Evolutionary conservation across 2,329 filamentous ascomycete genomes (phyloP), one percentile per base, ranked within the genome.

Genomic region (Sarocladiaceae sp.): DNA sequence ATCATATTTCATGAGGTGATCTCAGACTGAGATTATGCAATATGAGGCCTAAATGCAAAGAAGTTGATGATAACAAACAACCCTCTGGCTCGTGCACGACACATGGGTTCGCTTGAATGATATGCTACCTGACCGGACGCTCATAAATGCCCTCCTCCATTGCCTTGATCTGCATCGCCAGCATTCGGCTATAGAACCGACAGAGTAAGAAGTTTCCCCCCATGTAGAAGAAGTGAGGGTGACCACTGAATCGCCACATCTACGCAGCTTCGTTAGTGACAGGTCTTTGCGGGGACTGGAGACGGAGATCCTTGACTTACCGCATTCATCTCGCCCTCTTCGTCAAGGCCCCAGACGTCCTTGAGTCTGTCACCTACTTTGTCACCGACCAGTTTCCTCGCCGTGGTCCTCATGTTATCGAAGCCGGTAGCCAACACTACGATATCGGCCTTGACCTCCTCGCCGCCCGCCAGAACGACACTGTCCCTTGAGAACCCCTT

Each of bases 401-500:
- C 52, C 7, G 55, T 61, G 3, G 55, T 58, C 11, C 56, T 50
- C 59, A 68, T 68, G 34, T 63, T 64, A 6, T 66, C 57, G 47
- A 60, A 71, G 0, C 68, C 67, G 0, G 67, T 71, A 0, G 67
- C 67, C 9, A 69, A 47, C 3, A 71, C 65, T 0, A 71, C 58
- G 5, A 66, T 55, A 45, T 72, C 68, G 1, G 65, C 64, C 2
- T 63, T 58, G 5, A 69, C 29, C 41, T 59, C 54, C 1, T 54
- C 53, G 0, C 64, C 67, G 46, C 69, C 64, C 0, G 54, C 57
- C 4, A 60, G 51, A 0, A 49, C 33, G 1, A 60, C 9, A 1
- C 53, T 55, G 3, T 55, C 46, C 2, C 51, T 46, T 2, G 51
- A 50, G 31, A 70, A 62, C 2, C 54, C 50, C 27, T 52, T 49